A percentile compares a stretch with the other conserved stretches of the same genome.
Conservation (phyloP, 2,329 filamentous ascomycete genomes). For the Ascochyta koolunga region DNA sequence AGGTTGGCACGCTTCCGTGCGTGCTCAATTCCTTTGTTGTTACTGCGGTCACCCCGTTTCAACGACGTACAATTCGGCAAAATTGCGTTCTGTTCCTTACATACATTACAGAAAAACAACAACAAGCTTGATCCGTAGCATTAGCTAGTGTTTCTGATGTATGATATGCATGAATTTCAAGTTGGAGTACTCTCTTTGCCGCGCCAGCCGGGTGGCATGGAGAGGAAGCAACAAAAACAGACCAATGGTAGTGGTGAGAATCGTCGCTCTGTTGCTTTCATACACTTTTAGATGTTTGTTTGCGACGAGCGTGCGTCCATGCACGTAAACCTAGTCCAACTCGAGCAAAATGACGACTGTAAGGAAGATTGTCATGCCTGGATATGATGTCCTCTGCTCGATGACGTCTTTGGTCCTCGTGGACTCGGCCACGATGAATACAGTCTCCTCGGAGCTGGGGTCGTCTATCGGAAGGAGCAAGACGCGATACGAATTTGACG, state of each 20-base stretch:
- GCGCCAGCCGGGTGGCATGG: not conserved
- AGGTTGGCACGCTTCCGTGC: constrained; percentile 15
- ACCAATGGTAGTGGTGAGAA: not conserved
- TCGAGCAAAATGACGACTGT: not conserved
- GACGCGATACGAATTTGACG: not conserved
- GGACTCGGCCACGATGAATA: not conserved
- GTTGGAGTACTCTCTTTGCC: not conserved
- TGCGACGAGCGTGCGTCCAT: not conserved
- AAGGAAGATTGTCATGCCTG: not conserved
- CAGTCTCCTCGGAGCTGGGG: not conserved
- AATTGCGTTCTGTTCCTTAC: constrained; percentile 6
- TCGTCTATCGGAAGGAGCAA: not conserved
- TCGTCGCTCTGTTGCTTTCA: not conserved
- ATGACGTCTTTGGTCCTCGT: not conserved
- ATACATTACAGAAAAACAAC: not conserved
- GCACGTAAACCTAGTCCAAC: not conserved
- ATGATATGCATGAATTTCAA: not conserved
- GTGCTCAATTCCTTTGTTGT: constrained; percentile 22
- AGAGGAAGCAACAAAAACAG: not conserved
- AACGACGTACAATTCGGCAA: constrained; percentile 11
- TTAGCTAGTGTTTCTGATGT: not conserved
- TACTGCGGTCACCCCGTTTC: constrained; percentile 23
- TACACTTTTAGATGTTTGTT: not conserved
- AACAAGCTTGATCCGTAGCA: not conserved
- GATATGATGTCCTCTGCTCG: not conserved